These are phyloP conservation scores for Pleodorina starrii DNA, from an alignment of 139 green algal genomes.

Conservation along the genomic window DNA sequence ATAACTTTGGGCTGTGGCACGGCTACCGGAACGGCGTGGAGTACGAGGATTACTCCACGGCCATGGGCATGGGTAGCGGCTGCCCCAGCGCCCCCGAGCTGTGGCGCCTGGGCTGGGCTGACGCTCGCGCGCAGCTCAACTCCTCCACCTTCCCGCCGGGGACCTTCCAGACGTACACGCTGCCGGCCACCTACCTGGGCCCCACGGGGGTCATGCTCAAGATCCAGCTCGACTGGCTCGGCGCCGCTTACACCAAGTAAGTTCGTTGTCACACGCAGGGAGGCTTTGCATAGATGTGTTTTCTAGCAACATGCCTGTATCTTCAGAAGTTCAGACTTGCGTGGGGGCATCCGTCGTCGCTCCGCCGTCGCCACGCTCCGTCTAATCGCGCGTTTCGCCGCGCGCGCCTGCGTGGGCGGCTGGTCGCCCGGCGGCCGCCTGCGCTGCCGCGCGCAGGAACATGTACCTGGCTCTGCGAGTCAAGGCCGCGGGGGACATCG, in stretches of 20 bases:
- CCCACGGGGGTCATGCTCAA: not conserved
- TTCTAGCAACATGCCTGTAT: no score
- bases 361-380: no score
- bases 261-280: no score
- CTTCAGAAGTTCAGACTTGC: no score
- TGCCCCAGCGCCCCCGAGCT: conserved; percentile 28
- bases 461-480: not conserved
- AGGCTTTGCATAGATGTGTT: no score
- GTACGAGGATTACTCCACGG: not conserved
- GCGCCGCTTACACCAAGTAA: conserved; percentile 11
- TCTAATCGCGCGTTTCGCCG: no score
- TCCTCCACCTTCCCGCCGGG: not conserved
- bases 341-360: no score
- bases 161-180: not conserved
- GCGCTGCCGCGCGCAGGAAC: not conserved
- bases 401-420: no score
- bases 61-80: not conserved
- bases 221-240: conserved; percentile 27
- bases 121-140: not conserved
- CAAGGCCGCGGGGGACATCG: not conserved
- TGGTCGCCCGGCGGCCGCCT: no score
- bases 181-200: conserved; percentile 18
- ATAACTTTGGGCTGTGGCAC: not conserved
- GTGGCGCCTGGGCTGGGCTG: conserved; percentile 28
- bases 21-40: not conserved